Evolutionary conservation across 208 protist species (phyloP), one percentile per base, ranked within the genome.

Genomic region (Wallacemonas collosoma): DNA sequence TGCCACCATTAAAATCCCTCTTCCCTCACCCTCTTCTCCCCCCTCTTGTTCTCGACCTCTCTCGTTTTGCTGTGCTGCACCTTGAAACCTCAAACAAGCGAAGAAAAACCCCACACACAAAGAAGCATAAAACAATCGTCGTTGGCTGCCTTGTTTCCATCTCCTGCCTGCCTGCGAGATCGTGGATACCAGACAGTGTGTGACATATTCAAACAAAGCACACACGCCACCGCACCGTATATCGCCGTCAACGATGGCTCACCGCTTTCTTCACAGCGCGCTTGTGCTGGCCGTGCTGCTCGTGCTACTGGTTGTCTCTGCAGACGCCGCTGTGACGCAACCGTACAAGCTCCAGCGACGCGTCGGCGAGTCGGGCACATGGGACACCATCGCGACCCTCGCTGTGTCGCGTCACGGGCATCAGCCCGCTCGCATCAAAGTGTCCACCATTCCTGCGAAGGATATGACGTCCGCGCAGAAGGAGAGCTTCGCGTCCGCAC

Each of bases 301-400:
- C 7, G 35, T 89, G 9, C 47, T 76, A 40, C 39, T 56, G 44
- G 63, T 64, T 7, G 38, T 61, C 26, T 15, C 43, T 36, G 75
- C 38, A 7, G 67, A 80, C 12, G 86, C 82, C 15, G 77, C 54
- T 35, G 48, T 69, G 40, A 82, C 82, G 54, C 82, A 87, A 80
- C 75, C 80, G 35, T 96, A 91, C 72, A 68, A 73, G 50, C 68
- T 96, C 26, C 83, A 96, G 76, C 86, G 89, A 2, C 83, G 89
- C 56, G 55, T 91, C 47, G 91, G 87, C 17, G 72, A 39, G 1
- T 57, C 44, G 1, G 82, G 76, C 2, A 71, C 73, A n/a, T 96
- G 91, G 89, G 55, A 57, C 2, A 43, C 14, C 8, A 68, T 94
- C 35, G 78, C 76, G n/a, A 76, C 75, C 47, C 87, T 96, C 48